These are phyloP conservation scores for Pelargonium myrrhifolium DNA, from an alignment of 441 rosid genomes.

Conservation along the genomic window DNA sequence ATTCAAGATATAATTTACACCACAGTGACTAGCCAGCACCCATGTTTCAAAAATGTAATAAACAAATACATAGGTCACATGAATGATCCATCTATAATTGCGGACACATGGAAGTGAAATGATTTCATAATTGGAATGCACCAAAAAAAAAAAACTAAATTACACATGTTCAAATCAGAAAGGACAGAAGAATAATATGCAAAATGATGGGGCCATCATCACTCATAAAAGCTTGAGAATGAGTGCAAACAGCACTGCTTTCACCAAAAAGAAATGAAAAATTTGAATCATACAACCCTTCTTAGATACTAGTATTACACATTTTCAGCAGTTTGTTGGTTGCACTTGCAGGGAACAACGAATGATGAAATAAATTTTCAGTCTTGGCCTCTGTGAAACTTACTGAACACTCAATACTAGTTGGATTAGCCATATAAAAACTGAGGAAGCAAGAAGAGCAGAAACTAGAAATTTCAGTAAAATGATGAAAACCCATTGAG, in stretches of 20 bases:
- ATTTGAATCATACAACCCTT: no score
- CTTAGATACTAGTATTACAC: no score
- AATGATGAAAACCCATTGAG: background rate
- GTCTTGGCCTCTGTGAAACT: no score
- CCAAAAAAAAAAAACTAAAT: background rate
- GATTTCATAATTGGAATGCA: background rate
- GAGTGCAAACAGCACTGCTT: background rate
- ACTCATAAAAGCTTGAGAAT: background rate
- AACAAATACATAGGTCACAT: background rate
- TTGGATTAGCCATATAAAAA: no score
- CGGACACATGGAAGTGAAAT: background rate
- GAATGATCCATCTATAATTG: background rate
- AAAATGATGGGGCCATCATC: background rate
- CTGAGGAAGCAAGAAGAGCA: slow-evolving; percentile 5
- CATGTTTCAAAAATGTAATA: background rate
- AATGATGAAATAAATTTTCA: no score
- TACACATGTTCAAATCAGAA: background rate
- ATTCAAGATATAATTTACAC: background rate
- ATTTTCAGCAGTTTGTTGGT: no score
- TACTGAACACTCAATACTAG: no score
- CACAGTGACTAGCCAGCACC: background rate
- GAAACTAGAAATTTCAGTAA: background rate
- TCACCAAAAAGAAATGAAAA: background rate
- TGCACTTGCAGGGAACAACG: no score
- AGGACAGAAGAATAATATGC: background rate